Percentiles rank a stretch among this genome's conserved stretches.
Conservation (phyloP, 306 rosid genomes). For the Leucaena leucocephala region DNA sequence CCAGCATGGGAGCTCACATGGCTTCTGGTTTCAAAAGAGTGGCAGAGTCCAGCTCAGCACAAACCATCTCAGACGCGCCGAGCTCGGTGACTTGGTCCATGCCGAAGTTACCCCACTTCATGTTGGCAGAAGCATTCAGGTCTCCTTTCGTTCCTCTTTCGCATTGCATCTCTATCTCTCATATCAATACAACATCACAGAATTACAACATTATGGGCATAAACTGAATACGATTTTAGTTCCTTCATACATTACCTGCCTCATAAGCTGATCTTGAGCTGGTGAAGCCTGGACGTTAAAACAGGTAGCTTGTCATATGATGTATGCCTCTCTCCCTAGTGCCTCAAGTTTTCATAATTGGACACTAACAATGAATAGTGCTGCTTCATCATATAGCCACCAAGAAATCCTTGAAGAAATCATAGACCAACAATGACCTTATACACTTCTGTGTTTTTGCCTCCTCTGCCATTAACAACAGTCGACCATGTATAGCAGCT, state of each 20-base stretch:
- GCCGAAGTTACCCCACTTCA: conserved; percentile 73
- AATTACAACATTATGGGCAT: not conserved
- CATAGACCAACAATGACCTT: no score
- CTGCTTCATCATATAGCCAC: not conserved
- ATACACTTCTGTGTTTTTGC: no score
- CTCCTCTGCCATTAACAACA: no score
- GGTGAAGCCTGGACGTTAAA: no score
- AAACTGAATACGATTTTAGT: not conserved
- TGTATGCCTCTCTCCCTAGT: no score
- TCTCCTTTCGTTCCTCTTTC: not conserved
- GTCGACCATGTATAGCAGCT: no score
- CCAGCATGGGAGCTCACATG: conserved; percentile 67
- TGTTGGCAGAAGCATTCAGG: conserved; percentile 82
- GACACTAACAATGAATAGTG: not conserved
- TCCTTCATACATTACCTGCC: not conserved
- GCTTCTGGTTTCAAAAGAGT: conserved; percentile 80
- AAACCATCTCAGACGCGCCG: conserved; percentile 73
- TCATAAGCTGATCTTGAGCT: not conserved
- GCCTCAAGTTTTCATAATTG: not conserved
- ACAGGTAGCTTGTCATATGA: no score
- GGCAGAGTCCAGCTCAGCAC: conserved; percentile 90
- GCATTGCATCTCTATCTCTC: not conserved
- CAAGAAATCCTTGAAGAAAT: no score
- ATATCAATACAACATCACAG: not conserved
- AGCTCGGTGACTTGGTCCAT: conserved; percentile 65